Base-by-base conservation (phyloP, 768 basidiomycete species). In the Rhizopogon roseolus region DNA sequence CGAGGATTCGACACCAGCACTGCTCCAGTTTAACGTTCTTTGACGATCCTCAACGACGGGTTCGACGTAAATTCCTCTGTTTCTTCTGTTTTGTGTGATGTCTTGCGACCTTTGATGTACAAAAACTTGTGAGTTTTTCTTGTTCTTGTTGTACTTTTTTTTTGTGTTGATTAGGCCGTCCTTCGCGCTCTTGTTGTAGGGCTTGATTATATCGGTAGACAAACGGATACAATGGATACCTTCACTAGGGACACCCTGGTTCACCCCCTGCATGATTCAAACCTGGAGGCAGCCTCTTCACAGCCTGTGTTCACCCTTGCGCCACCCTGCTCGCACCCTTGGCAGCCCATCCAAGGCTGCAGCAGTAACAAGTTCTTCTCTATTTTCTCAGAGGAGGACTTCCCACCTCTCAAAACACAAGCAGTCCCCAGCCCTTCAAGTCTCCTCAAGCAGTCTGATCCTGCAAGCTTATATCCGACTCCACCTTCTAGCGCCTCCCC, bases 221-320 rank as follows among this genome's bases (percentile, higher is more conserved):
- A 56, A 58, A 57, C 60, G 64, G 61, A 68, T 66, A 68, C 64
- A 64, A 68, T 68, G 67, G 66, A 64, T 54, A 52, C 53, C 39
- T 62, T 54, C 50, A 52, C 68, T 52, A n/a, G 64, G 64, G 60
- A 70, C 62, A 60, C 68, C 63, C 63, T 59, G 14, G 54, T 63
- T 25, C 49, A 60, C 34, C 51, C 50, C 36, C 42, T 50, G 41
- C 51, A 42, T 49, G 54, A 32, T 48, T 49, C 58, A 19, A 50
- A 39, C 38, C 25, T 54, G 39, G 60, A 52, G n/a, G 49, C 56
- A 4, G 32, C 50, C n/a, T n/a, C 3, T 10, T 41, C 39, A 43
- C 64, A 56, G 4, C 63, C 63, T 8, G 29, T 57, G 32, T 49
- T 63, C 58, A 57, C 42, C 43, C 56, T 58, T 36, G 59, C 57